These are phyloP conservation scores for Trichoderma sp. DNA, from an alignment of 2,329 filamentous ascomycete genomes.

Conservation along the genomic window DNA sequence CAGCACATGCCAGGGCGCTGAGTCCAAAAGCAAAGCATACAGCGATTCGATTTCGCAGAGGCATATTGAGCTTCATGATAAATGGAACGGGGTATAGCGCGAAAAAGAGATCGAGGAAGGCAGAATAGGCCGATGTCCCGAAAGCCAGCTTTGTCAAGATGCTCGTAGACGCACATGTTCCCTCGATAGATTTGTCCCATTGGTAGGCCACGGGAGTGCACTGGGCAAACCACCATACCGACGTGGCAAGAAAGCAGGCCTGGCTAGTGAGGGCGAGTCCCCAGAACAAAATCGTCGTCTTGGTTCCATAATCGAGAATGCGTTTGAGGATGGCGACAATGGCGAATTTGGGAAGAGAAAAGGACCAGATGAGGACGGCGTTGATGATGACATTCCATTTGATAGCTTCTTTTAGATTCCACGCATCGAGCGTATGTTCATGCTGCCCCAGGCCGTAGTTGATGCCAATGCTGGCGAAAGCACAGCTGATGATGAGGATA, in stretches of 20 bases:
- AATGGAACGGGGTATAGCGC: slow-evolving; percentile 36
- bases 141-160: slow-evolving; percentile 35
- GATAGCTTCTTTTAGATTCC: slow-evolving; percentile 29
- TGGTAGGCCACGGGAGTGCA: slow-evolving; percentile 34
- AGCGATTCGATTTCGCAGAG: slow-evolving; percentile 33
- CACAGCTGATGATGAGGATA: slow-evolving; percentile 34
- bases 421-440: slow-evolving; percentile 23
- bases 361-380: slow-evolving; percentile 36
- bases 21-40: slow-evolving; percentile 35
- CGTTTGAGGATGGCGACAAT: slow-evolving; percentile 37
- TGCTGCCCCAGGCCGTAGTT: slow-evolving; percentile 35
- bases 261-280: slow-evolving; percentile 34
- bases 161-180: slow-evolving; percentile 31
- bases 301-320: slow-evolving; percentile 36
- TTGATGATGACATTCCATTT: slow-evolving; percentile 37
- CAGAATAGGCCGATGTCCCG: slow-evolving; percentile 37
- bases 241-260: slow-evolving; percentile 34
- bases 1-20: slow-evolving; percentile 33
- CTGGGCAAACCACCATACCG: slow-evolving; percentile 37
- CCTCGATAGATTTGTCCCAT: slow-evolving; percentile 33
- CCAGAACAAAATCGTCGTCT: slow-evolving; percentile 36
- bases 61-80: slow-evolving; percentile 37
- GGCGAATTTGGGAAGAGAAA: slow-evolving; percentile 38
- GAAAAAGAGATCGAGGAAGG: slow-evolving; percentile 37
- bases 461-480: slow-evolving; percentile 34